Base-by-base conservation (phyloP, 1,139 yeast genomes). In the Blastobotrys ciferrii region DNA sequence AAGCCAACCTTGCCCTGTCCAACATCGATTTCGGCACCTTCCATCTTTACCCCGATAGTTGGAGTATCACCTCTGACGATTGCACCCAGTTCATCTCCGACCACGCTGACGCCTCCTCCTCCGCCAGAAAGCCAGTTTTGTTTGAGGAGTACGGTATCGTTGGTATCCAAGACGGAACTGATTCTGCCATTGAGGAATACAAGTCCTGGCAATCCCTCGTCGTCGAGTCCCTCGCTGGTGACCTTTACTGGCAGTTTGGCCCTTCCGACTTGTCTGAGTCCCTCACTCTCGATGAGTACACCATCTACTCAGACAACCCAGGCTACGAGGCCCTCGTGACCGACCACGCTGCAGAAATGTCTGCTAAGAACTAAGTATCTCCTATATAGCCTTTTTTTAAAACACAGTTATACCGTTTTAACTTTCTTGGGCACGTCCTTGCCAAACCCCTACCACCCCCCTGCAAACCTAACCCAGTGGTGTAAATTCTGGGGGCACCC, bases 261-360 rank as follows among this genome's bases (percentile, higher is more conserved):
- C 37, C 37, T 9, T 32, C 37, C 17, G 37, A 32, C 37, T 32
- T 32, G 37, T 32, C 37, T 13, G 37, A 32, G 37, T 14, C 37
- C 6, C 37, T 32, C 18, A 32, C 15, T 7, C 14, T 32, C 18
- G 37, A 32, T 13, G 37, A 32, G 37, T 12, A 32, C 9, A 32
- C 37, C 18, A 32, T 32, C 18, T 32, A 32, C 19, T n/a, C 37
- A n/a, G 18, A 32, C 37, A 32, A 32, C 9, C 18, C 37, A 6
- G 37, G 37, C 18, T 32, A 11, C 19, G 7, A 32, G 6, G 12
- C 37, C 6, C 12, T 32, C 17, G 37, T 32, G 11, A 4, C 14
- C 18, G 37, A 32, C 18, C 37, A 32, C 9, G 37, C 37, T 13
- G 37, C 37, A 9, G 37, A 14, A 6, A 32, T 32, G 37, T 11